Evolutionary conservation across 257 asterid species (phyloP), one percentile per base, ranked within the genome.

Genomic region (Solanum appendiculatum): DNA sequence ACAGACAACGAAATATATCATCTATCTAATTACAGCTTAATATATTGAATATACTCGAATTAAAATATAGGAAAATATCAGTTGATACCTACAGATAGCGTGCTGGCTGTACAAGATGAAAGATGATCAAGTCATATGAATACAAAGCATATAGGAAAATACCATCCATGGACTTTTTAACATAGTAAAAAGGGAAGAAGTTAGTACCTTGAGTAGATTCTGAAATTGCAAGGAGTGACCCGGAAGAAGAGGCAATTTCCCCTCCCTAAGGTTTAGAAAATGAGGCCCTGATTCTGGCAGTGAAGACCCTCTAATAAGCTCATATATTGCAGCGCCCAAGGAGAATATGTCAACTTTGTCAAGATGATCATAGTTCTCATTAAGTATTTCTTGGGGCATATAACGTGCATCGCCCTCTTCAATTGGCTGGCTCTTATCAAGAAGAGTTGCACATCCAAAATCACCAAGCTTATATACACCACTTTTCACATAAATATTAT

Each of bases 321-420:
- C 99, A 63, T 94, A 94, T 72, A 97, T 90, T 3, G 98, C 89
- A 86, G 94, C 98, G 54, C 99, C 99, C 88, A 97, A 92, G 84
- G 98, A 95, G 92, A 97, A 97, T 85, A 97, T 93, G 70, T 97
- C 99, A 72, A 94, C 98, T 89, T 93, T 95, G 88, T 95, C 98
- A n/a, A 97, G 93, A 88, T 92, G 88, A 87, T 97, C 98, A 86
- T 93, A 94, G 70, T 95, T 88, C 82, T 97, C 99, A 80, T 97
- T 97, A 86, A 97, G 92, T 87, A 97, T 95, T 92, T 97, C 99
- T 89, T 91, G 98, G 88, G 99, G 98, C 98, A 97, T 95, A 83
- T 95, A 97, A 74, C 99, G 98, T 37, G 98, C 99, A 90, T 97
- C 99, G 3, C 99, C 99, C 90, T 97, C 99, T 91, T 97, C 99